Percentiles rank a stretch among this genome's conserved stretches.
These are phyloP conservation scores for Botryotinia calthae DNA, from an alignment of 2,329 filamentous ascomycete species.

Conservation along the genomic window DNA sequence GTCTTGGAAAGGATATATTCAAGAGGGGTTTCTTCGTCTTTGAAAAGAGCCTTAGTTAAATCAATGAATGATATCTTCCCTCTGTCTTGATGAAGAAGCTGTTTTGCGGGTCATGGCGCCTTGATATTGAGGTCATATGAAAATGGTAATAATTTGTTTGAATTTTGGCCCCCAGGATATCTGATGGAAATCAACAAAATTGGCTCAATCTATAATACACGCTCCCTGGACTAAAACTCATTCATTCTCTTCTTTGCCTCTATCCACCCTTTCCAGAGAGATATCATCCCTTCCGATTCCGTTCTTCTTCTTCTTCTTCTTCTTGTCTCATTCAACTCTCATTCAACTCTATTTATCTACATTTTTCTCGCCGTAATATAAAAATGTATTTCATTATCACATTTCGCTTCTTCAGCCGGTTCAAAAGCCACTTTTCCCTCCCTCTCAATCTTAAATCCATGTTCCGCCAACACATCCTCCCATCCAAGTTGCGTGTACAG, in stretches of 20 bases:
- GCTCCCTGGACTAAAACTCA: no score
- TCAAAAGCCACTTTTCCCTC: not conserved
- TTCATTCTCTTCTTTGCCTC: rapidly evolving
- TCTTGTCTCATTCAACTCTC: no score
- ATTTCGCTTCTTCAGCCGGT: not conserved
- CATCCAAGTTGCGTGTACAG: not conserved
- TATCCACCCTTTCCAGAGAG: not conserved
- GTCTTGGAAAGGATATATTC: no score
- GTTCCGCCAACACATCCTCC: not conserved
- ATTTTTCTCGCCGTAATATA: not conserved
- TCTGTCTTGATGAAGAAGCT: not conserved
- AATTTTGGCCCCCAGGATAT: no score
- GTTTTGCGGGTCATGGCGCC: not conserved
- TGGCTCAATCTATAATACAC: no score
- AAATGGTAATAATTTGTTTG: not conserved
- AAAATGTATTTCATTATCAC: not conserved
- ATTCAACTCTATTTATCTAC: not conserved
- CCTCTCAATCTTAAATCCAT: conserved; percentile 4
- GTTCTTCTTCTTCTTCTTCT: not conserved
- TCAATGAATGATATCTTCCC: no score
- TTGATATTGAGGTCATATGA: not conserved
- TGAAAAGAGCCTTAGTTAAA: rapidly evolving
- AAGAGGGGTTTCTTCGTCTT: not conserved
- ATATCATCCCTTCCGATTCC: not conserved
- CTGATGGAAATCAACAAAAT: no score